A percentile compares a stretch with the other conserved stretches of the same genome.
These are phyloP conservation scores for Annulohypoxylon stygium DNA, from an alignment of 495 filamentous ascomycete species.

Conservation along the genomic window DNA sequence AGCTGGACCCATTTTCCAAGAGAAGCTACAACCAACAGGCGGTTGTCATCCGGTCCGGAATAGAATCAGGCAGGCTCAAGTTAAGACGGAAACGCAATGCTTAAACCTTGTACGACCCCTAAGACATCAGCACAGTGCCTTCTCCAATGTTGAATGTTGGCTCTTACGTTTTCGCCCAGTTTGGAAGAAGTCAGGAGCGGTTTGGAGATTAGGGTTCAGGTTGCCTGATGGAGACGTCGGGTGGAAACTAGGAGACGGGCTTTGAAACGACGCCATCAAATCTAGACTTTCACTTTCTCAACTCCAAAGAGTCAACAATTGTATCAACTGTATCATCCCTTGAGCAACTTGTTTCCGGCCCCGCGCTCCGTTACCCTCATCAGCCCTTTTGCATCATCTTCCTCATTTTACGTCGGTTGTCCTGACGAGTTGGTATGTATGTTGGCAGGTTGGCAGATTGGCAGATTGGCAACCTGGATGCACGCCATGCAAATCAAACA, in stretches of 20 bases:
- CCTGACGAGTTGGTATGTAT: background rate
- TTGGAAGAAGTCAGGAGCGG: background rate
- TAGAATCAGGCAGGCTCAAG: background rate
- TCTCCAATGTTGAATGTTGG: background rate
- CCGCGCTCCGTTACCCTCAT: conserved; percentile 1
- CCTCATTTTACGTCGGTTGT: background rate
- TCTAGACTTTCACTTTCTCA: conserved; percentile 24
- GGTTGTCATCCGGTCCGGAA: background rate
- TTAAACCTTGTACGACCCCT: conserved; percentile 10
- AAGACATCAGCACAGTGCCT: conserved; percentile 1
- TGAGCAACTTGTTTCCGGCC: background rate
- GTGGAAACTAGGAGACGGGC: background rate
- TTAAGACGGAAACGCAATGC: background rate
- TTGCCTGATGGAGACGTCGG: conserved; percentile 23
- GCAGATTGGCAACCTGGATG: background rate
- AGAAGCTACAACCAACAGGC: conserved; percentile 15
- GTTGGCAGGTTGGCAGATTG: conserved; percentile 1
- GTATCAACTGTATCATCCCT: conserved; percentile 9
- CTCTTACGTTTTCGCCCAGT: conserved; percentile 27
- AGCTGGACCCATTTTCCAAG: conserved; percentile 28
- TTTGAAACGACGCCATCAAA: conserved; percentile 32
- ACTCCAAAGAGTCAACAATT: conserved; percentile 14
- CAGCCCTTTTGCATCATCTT: conserved; percentile 10
- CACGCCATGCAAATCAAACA: conserved; percentile 13
- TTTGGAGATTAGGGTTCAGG: conserved; percentile 22